Conservation (phyloP, 495 filamentous ascomycete genomes). For the Penicillium mononematosum region DNA sequence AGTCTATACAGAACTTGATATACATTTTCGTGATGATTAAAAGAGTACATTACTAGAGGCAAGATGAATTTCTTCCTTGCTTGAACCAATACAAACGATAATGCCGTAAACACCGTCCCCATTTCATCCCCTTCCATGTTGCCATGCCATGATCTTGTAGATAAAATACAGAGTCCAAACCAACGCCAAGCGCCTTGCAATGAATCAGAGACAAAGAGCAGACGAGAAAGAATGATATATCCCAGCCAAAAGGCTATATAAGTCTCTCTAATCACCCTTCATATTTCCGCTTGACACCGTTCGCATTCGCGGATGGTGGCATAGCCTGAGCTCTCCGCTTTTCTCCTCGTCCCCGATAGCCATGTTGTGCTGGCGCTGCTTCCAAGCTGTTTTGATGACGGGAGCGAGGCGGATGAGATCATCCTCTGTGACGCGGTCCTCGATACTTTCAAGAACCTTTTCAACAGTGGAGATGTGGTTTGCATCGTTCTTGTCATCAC, state of each 20-base stretch:
- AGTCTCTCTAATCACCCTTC: slow-evolving; percentile 37
- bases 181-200: slow-evolving; percentile 27
- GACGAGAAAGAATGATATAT: slow-evolving; percentile 11
- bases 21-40: neutral
- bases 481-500: slow-evolving; percentile 87
- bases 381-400: slow-evolving; percentile 71
- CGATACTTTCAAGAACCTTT: slow-evolving; percentile 79
- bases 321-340: slow-evolving; percentile 24
- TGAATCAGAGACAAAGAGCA: slow-evolving; percentile 14
- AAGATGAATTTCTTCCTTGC: neutral
- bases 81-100: neutral
- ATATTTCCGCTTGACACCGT: slow-evolving; percentile 49
- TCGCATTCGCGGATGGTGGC: slow-evolving; percentile 33
- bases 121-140: slow-evolving; percentile 1
- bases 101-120: neutral
- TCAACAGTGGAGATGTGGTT: slow-evolving; percentile 82
- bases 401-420: slow-evolving; percentile 64
- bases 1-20: neutral
- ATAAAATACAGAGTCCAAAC: slow-evolving; percentile 5
- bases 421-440: slow-evolving; percentile 66
- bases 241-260: slow-evolving; percentile 17
- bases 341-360: slow-evolving; percentile 27
- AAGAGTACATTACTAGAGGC: neutral
- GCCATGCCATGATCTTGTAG: slow-evolving; percentile 5
- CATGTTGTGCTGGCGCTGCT: slow-evolving; percentile 48